Conservation (phyloP, 2,329 filamentous ascomycete species). For the Sclerotinia glacialis region DNA sequence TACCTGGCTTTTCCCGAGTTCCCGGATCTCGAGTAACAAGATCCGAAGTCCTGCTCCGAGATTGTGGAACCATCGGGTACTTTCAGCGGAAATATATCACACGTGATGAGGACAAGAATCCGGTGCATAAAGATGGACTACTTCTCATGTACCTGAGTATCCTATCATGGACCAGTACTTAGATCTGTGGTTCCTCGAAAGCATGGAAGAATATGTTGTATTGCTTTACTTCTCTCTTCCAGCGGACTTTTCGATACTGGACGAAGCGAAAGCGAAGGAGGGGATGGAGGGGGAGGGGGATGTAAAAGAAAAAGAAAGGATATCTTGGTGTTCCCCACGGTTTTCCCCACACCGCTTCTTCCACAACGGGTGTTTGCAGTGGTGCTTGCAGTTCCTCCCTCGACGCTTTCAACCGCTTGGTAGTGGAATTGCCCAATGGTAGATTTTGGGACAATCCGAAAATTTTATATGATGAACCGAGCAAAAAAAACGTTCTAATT, state of each 20-base stretch:
- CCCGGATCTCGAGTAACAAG: conserved; percentile 15
- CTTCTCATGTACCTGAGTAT: conserved; percentile 1
- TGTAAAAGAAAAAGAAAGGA: background rate
- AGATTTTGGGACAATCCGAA: conserved; percentile 8
- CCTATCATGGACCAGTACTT: background rate
- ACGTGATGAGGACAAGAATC: conserved; percentile 6
- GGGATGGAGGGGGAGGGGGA: background rate
- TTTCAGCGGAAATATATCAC: conserved; percentile 18
- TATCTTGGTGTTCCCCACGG: background rate
- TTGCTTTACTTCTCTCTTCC: background rate
- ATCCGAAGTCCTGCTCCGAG: conserved; percentile 14
- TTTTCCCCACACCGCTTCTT: conserved; percentile 18
- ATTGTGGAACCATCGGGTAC: conserved; percentile 16
- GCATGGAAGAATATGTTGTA: conserved; percentile 3
- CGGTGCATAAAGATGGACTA: conserved; percentile 1
- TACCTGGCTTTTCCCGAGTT: conserved; percentile 15
- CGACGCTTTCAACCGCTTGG: conserved; percentile 7
- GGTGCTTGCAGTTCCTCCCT: conserved; percentile 1
- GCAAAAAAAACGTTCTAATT: background rate
- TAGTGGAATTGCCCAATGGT: background rate
- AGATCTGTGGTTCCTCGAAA: conserved; percentile 3
- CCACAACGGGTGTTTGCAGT: conserved; percentile 2
- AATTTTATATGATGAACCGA: conserved; percentile 16
- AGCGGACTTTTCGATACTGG: background rate
- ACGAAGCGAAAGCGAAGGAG: conserved; percentile 5